Percentiles rank a stretch among this genome's conserved stretches.
Evolutionary conservation across 1,284 basidiomycete genomes (phyloP).

Genomic region (Peniophora sp.): DNA sequence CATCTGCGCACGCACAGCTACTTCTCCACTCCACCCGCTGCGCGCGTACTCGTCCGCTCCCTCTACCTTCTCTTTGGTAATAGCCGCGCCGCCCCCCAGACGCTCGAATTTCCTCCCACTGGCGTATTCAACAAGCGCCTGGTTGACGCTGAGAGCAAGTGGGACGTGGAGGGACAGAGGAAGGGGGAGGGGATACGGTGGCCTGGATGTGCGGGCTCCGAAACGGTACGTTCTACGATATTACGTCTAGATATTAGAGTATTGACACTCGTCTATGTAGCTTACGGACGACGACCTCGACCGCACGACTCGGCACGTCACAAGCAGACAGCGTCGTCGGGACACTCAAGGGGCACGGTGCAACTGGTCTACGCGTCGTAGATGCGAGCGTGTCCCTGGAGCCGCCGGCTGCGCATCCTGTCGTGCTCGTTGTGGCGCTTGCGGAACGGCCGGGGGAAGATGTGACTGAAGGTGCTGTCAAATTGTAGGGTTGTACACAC

Average conservation of each 20-base stretch:
- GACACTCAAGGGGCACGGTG: slow-evolving; percentile 21
- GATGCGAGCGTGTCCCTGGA: slow-evolving; percentile 28
- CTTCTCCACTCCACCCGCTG: slow-evolving; percentile 46
- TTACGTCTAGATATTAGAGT: not conserved
- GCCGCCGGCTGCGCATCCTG: not conserved
- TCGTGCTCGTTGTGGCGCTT: not conserved
- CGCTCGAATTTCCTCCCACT: slow-evolving; percentile 5
- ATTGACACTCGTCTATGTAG: slow-evolving; percentile 3
- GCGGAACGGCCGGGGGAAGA: not conserved
- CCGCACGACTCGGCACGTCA: not conserved
- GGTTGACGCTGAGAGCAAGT: slow-evolving; percentile 16
- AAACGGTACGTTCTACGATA: slow-evolving; percentile 10
- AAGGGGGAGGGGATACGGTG: slow-evolving; percentile 16
- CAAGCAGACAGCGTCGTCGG: not conserved
- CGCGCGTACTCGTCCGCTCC: slow-evolving; percentile 46
- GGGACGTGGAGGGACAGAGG: slow-evolving; percentile 4
- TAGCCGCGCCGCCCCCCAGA: slow-evolving; percentile 35
- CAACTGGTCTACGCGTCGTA: slow-evolving; percentile 28
- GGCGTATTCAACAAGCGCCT: too few species aligned
- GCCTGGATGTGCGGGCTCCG: slow-evolving; percentile 17
- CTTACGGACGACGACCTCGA: slow-evolving; percentile 21
- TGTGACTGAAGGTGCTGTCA: not conserved
- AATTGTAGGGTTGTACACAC: too few species aligned
- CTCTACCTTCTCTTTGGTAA: slow-evolving; percentile 42
- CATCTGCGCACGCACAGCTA: slow-evolving; percentile 34